phyloP scores from a whole-genome alignment of 192 early-diverging fungal species.

The Linnemannia hyalina region DNA sequence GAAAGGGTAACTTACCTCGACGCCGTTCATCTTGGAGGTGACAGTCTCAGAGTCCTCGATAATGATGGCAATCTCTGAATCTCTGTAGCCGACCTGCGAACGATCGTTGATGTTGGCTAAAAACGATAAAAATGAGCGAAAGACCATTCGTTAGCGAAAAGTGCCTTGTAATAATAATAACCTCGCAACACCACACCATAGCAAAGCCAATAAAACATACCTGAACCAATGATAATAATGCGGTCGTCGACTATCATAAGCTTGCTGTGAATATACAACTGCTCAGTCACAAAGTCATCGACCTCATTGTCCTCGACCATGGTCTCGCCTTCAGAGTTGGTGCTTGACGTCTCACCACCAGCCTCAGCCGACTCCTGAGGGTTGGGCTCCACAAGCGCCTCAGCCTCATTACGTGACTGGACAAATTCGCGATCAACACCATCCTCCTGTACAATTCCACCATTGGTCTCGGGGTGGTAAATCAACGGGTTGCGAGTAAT shows the following conservation, averaged over 20 bases:
- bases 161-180: neutral
- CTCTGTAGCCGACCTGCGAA: constrained; percentile 87
- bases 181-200: neutral
- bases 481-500: constrained; percentile 6
- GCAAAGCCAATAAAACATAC: constrained; percentile 20
- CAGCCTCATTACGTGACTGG: neutral
- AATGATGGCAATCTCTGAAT: constrained; percentile 90
- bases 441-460: neutral
- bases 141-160: neutral
- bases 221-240: constrained; percentile 84
- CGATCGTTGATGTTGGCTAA: constrained; percentile 93
- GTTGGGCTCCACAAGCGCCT: constrained; percentile 29
- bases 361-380: neutral
- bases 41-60: constrained; percentile 81
- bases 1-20: constrained; percentile 48
- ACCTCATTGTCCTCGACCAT: constrained; percentile 56
- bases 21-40: constrained; percentile 79
- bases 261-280: constrained; percentile 90
- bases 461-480: neutral
- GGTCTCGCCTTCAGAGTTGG: constrained; percentile 7
- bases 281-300: constrained; percentile 77
- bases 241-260: constrained; percentile 91
- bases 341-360: constrained; percentile 31
- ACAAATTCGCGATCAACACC: neutral
- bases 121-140: neutral